Percentiles rank a stretch among this genome's conserved stretches.
These are phyloP conservation scores for Torrubiellomyces zombiae DNA, from an alignment of 2,329 filamentous ascomycete genomes.

Conservation along the genomic window DNA sequence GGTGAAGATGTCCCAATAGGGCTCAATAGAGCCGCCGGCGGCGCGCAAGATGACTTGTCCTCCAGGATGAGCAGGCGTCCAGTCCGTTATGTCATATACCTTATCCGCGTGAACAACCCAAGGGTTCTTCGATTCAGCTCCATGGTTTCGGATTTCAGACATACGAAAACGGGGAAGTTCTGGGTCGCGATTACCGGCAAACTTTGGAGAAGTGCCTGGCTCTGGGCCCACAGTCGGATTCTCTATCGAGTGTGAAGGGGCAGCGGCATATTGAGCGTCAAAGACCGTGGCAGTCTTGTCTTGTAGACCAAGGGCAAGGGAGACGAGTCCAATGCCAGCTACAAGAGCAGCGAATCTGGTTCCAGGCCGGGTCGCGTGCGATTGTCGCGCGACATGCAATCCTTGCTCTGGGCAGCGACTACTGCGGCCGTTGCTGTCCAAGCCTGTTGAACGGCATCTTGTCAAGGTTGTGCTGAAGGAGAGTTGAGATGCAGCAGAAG, in stretches of 20 bases:
- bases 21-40: conserved; percentile 46
- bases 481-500: too few species aligned
- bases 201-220: conserved; percentile 1
- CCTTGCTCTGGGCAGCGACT: too few species aligned
- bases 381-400: too few species aligned
- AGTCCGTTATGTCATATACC: conserved; percentile 57
- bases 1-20: conserved; percentile 54
- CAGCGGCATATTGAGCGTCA: conserved; percentile 4
- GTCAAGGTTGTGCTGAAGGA: too few species aligned
- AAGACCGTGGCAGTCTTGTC: conserved; percentile 2
- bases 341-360: conserved; percentile 4
- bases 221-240: conserved; percentile 1
- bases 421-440: too few species aligned
- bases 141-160: conserved; percentile 33
- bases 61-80: conserved; percentile 47
- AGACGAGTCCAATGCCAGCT: conserved; percentile 4
- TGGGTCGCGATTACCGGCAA: conserved; percentile 18
- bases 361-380: conserved; percentile 3
- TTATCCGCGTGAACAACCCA: conserved; percentile 50
- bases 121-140: conserved; percentile 32
- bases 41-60: conserved; percentile 52
- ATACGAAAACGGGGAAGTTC: conserved; percentile 31
- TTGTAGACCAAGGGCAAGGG: conserved; percentile 2
- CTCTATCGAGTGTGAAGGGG: too few species aligned
- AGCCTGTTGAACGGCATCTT: too few species aligned